Conservation (phyloP, 441 rosid genomes). For the Corymbia citriodora region DNA sequence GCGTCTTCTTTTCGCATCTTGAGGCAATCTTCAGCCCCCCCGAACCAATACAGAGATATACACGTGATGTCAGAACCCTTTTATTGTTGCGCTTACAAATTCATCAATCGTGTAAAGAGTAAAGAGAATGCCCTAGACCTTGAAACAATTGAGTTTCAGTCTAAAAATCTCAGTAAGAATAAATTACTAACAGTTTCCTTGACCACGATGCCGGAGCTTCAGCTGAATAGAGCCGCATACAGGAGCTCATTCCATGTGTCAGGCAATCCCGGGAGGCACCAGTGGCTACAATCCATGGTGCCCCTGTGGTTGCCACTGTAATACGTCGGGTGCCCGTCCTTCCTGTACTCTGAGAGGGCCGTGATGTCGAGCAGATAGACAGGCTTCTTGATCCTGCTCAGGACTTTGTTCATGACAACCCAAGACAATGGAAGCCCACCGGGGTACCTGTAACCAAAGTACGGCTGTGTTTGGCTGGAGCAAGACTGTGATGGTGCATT, state of each 20-base stretch:
- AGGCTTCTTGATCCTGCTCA: conserved; percentile 50
- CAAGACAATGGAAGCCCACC: conserved; percentile 51
- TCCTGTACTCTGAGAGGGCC: conserved; percentile 43
- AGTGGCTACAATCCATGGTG: conserved; percentile 57
- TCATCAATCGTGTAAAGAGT: not conserved
- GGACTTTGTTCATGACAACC: conserved; percentile 49
- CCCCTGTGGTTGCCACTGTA: conserved; percentile 41
- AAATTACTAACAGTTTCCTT: not conserved
- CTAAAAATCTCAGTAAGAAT: not conserved
- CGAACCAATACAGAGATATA: not conserved
- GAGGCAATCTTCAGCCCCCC: not conserved
- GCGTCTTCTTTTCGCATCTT: not conserved
- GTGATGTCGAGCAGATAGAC: conserved; percentile 58
- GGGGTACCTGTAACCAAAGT: conserved; percentile 43
- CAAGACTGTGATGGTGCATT: conserved; percentile 45
- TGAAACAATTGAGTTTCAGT: not conserved
- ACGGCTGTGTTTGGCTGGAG: conserved; percentile 42
- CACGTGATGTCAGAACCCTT: not conserved
- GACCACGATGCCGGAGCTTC: not conserved
- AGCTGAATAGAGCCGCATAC: conserved; percentile 37
- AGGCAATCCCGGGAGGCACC: conserved; percentile 78
- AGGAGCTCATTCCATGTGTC: conserved; percentile 70
- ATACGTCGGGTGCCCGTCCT: conserved; percentile 53
- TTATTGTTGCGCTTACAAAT: not conserved
- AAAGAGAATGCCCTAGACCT: not conserved